Evolutionary conservation across 331 rosid species (phyloP), one percentile per base, ranked within the genome.

Genomic region (Cydonia oblonga): DNA sequence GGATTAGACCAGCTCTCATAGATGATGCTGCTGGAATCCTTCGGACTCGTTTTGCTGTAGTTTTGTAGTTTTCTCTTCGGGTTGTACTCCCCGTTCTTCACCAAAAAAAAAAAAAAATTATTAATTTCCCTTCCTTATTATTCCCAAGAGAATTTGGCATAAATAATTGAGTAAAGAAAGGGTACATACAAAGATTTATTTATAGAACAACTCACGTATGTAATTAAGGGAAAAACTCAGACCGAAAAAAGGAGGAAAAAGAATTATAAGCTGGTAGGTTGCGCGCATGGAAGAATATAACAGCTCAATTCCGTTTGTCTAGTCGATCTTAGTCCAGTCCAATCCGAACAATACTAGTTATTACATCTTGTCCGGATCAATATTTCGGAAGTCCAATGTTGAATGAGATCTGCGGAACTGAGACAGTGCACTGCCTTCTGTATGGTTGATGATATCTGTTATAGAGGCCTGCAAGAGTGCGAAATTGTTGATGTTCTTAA

Each of bases 401-500:
- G 90, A 88, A 76, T 82, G 66, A 26, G 92, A 86, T 76, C 84
- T 79, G 22, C 81, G 82, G 35, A 63, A 38, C 29, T 75, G 83
- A 71, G 82, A 61, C 26, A 81, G 67, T 18, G 78, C 80, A 46
- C 64, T 71, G 64, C 84, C 90, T 78, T 82, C 88, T 9, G 73
- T 86, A 68, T 68, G 86, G 69, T 82, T 81, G 75, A 80, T 78
- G 22, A 88, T 78, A 61, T 88, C 97, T 60, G 68, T 83, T 35
- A 87, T 72, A 40, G 97, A 88, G 65, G 97, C 90, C 19, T 85
- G 90, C 24, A 86, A 76, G 78, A 86, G 93, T 7, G 93, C 13
- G 26, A 78, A 63, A 68, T 76, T 76, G 65, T 81, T 74, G 74
- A 81, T 18, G 72, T 78, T 68, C 73, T 80, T 79, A 23, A 83